Base-by-base conservation (phyloP, 495 filamentous ascomycete genomes). In the Neurospora sublineolata region DNA sequence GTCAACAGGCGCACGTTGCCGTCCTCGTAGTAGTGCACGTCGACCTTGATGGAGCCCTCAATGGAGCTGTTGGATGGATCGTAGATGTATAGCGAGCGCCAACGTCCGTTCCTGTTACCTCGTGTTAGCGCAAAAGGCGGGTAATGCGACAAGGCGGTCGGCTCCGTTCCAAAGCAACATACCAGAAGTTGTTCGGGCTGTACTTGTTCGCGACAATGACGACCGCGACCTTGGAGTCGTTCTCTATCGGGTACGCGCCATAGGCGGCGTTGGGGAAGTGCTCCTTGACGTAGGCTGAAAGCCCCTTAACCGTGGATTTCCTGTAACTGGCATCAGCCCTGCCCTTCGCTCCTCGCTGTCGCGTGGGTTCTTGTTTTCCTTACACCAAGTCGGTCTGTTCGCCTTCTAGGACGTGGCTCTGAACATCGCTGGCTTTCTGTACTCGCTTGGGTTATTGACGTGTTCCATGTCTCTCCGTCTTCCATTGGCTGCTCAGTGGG, bases 1-100 rank as follows among this genome's bases (percentile, higher is more conserved):
- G 94, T 97, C 72, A 92, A 86, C 58, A 99, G 86, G 3, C 95
- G 89, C 60, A 99, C 96, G 77, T 99, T 99, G 46, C 96, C 96
- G 81, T 99, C 96, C 82, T 99, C 96, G 85, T 98, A 99, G 87
- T 99, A 99, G 86, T 99, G 96, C 64, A 99, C 94, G 78, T 95
- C 92, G 39, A 94, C 91, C 75, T 91, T 91, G 78, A 94, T 87
- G 70, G 82, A 84, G 69, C 92, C 92, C 12, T 86, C 84, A 14
- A 94, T 83, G 64, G 80, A 86, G 78, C 78, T 87, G 69, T 82
- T 88, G 7, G 89, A 82, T 12, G 91, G 91, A 73, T 85, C 84
- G 82, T 91, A 91, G 79, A 90, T 87, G 83, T 97, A 98, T 68
- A 89, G 86, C 46, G 93, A 92, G 72, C 96, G 93, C 91, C 94